These are phyloP conservation scores for Marchantia paleacea DNA, from an alignment of 225 moss, liverwort and hornwort genomes.

Conservation along the genomic window DNA sequence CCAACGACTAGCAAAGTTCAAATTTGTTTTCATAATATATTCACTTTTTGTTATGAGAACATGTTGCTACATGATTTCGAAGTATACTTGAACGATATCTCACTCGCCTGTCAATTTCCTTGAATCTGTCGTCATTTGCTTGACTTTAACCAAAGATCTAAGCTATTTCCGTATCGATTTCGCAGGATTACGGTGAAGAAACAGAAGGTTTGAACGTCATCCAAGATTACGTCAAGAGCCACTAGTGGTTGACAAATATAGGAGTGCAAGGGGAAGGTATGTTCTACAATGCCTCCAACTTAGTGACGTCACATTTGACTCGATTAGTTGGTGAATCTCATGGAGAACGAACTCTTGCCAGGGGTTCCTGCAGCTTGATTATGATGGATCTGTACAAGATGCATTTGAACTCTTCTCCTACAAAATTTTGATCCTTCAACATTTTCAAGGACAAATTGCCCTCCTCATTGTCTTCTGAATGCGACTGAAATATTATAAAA, in stretches of 20 bases:
- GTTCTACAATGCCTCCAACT: neutral
- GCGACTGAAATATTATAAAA: too few species aligned
- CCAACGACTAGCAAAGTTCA: too few species aligned
- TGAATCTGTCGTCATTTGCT: too few species aligned
- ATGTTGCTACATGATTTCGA: too few species aligned
- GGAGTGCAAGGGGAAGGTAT: constrained; percentile 5
- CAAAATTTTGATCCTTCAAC: neutral
- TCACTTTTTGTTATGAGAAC: too few species aligned
- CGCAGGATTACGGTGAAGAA: constrained; percentile 54
- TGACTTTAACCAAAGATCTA: neutral
- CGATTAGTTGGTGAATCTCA: neutral
- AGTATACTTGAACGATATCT: too few species aligned
- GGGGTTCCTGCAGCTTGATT: constrained; percentile 2
- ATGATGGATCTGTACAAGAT: neutral
- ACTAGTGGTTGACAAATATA: constrained; percentile 13
- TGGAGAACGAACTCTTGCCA: neutral
- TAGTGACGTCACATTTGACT: neutral
- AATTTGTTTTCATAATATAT: too few species aligned
- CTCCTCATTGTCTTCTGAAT: too few species aligned
- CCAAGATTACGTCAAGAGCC: constrained; percentile 54
- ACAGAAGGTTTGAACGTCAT: constrained; percentile 53
- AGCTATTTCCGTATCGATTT: neutral
- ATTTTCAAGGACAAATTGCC: neutral
- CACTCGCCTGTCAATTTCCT: too few species aligned
- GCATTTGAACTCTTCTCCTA: neutral